A percentile compares a stretch with the other conserved stretches of the same genome.
phyloP scores from a whole-genome alignment of 352 stramenopile genomes.

The Pythium utonaiense region DNA sequence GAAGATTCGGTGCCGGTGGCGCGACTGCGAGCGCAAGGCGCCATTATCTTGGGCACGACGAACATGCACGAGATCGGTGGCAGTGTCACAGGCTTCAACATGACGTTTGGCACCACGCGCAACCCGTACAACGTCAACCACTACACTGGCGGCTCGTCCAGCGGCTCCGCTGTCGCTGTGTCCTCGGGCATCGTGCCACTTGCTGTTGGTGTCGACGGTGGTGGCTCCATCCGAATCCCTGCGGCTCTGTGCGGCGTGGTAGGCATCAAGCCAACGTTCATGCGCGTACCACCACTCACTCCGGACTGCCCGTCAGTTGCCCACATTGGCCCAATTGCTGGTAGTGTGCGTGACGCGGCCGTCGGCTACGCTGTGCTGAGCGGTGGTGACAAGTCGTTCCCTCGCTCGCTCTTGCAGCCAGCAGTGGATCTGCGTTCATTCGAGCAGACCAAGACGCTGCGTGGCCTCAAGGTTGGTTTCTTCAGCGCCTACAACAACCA shows the following conservation, averaged over 20 bases:
- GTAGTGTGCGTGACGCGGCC: slow-evolving; percentile 70
- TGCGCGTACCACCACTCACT: slow-evolving; percentile 59
- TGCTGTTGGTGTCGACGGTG: slow-evolving; percentile 83
- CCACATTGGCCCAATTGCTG: slow-evolving; percentile 80
- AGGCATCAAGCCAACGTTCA: slow-evolving; percentile 87
- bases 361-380: slow-evolving; percentile 86
- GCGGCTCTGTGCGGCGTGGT: slow-evolving; percentile 84
- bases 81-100: slow-evolving; percentile 77
- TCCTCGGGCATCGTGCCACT: slow-evolving; percentile 85
- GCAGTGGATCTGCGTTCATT: slow-evolving; percentile 49
- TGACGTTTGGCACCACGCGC: slow-evolving; percentile 58
- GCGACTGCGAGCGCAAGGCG: slow-evolving; percentile 61
- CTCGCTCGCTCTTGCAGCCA: slow-evolving; percentile 47
- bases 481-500: slow-evolving; percentile 78
- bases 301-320: slow-evolving; percentile 56
- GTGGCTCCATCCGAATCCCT: slow-evolving; percentile 90
- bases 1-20: slow-evolving; percentile 55
- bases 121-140: slow-evolving; percentile 86
- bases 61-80: slow-evolving; percentile 89
- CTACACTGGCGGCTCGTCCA: slow-evolving; percentile 90
- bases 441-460: slow-evolving; percentile 50
- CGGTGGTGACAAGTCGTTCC: slow-evolving; percentile 41
- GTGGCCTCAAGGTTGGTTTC: slow-evolving; percentile 72
- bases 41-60: slow-evolving; percentile 86
- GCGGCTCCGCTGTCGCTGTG: slow-evolving; percentile 86